Percentiles rank a stretch among this genome's conserved stretches.
Evolutionary conservation across 768 basidiomycete species (phyloP).

Genomic region (Trametes maxima): DNA sequence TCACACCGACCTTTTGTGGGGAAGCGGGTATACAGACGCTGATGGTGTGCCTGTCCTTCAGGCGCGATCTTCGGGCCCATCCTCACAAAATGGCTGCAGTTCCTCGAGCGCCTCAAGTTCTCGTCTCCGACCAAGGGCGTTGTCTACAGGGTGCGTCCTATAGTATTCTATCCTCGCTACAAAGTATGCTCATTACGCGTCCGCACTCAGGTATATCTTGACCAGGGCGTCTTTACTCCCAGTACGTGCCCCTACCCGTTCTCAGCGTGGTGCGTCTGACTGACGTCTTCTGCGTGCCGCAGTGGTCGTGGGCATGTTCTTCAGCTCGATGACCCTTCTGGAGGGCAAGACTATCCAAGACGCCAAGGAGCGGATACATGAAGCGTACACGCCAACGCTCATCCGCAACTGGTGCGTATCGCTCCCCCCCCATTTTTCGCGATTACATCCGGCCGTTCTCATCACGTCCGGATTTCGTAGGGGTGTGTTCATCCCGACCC

Average conservation of each 20-base stretch:
- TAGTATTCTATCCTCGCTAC: not conserved
- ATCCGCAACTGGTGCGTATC: conserved; percentile 69
- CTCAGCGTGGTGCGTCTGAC: not conserved
- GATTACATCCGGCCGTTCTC: not conserved
- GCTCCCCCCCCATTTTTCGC: not conserved
- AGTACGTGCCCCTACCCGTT: conserved; percentile 39
- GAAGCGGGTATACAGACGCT: not conserved
- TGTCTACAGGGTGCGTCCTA: conserved; percentile 56
- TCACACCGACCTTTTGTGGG: not conserved
- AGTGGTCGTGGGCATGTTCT: conserved; percentile 57
- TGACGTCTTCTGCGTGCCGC: not conserved
- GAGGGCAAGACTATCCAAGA: conserved; percentile 68
- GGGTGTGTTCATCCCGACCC: conserved; percentile 76
- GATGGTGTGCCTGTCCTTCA: conserved; percentile 15
- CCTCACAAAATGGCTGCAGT: conserved; percentile 80
- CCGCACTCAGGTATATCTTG: conserved; percentile 66
- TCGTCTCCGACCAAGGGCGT: conserved; percentile 57
- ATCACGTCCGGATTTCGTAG: conserved; percentile 35
- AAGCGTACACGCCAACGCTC: conserved; percentile 75
- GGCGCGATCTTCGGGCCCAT: conserved; percentile 79
- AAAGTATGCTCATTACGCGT: not conserved
- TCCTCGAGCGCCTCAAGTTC: conserved; percentile 73
- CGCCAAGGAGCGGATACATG: conserved; percentile 50
- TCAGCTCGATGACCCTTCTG: conserved; percentile 76
- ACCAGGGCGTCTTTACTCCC: conserved; percentile 80